phyloP scores from a whole-genome alignment of 495 filamentous ascomycete genomes.

The Astrothelium subdiscretum region DNA sequence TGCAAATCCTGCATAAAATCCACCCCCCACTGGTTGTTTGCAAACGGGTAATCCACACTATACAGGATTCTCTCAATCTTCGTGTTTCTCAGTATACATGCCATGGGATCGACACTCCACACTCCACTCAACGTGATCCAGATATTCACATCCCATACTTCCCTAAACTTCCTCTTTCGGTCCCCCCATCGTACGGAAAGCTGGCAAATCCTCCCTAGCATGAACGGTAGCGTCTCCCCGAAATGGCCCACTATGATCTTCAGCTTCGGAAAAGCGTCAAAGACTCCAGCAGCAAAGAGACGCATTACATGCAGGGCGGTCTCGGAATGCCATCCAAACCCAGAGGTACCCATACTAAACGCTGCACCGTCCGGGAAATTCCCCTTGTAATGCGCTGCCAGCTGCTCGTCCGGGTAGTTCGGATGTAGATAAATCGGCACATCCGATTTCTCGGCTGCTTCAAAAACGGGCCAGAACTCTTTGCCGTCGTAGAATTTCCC shows the following conservation, averaged over 20 bases:
- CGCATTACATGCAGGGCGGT: slow-evolving; percentile 34
- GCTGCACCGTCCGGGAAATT: slow-evolving; percentile 28
- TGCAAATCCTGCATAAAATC: slow-evolving; percentile 39
- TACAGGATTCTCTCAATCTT: slow-evolving; percentile 43
- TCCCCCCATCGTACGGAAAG: slow-evolving; percentile 24
- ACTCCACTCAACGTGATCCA: slow-evolving; percentile 29
- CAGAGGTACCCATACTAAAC: slow-evolving; percentile 28
- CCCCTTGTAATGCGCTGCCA: slow-evolving; percentile 29
- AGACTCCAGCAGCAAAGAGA: slow-evolving; percentile 35
- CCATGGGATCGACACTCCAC: slow-evolving; percentile 28
- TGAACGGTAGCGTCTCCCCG: slow-evolving; percentile 37
- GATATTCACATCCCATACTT: slow-evolving; percentile 35
- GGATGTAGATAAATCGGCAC: slow-evolving; percentile 52
- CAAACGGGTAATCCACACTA: slow-evolving; percentile 50
- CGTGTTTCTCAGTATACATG: slow-evolving; percentile 34
- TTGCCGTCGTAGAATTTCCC: slow-evolving; percentile 38
- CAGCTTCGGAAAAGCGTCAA: slow-evolving; percentile 36
- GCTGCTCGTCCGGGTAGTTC: slow-evolving; percentile 29
- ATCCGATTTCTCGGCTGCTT: slow-evolving; percentile 37
- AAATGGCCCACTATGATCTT: slow-evolving; percentile 38
- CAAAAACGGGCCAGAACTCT: slow-evolving; percentile 37
- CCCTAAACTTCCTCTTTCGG: slow-evolving; percentile 18
- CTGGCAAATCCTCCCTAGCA: slow-evolving; percentile 27
- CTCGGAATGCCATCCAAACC: slow-evolving; percentile 38
- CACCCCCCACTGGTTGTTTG: slow-evolving; percentile 31